These are phyloP conservation scores for Nicotiana tabacum DNA, from an alignment of 257 asterid species.

Conservation along the genomic window DNA sequence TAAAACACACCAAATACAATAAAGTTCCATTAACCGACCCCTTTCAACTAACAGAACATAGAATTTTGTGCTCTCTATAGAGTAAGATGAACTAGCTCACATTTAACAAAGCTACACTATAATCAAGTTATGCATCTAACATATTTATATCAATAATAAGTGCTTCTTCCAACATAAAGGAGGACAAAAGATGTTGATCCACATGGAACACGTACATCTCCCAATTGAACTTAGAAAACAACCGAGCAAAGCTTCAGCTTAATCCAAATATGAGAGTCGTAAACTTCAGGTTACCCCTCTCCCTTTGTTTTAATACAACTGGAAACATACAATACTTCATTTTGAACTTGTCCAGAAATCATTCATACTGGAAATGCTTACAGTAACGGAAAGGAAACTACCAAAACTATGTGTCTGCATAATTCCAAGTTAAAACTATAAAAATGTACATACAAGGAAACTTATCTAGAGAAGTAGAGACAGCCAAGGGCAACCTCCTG, in stretches of 20 bases:
- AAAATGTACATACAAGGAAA: conserved; percentile 26
- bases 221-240: neutral
- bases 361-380: conserved; percentile 4
- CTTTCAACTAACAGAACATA: too few species aligned
- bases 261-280: neutral
- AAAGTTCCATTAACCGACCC: too few species aligned
- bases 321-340: conserved; percentile 6
- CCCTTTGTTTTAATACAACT: neutral
- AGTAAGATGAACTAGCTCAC: neutral
- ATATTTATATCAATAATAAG: neutral
- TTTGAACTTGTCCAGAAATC: neutral
- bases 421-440: conserved; percentile 19
- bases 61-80: too few species aligned
- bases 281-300: neutral
- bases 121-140: neutral
- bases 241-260: neutral
- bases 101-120: too few species aligned
- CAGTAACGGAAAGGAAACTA: neutral
- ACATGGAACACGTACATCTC: neutral
- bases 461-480: neutral
- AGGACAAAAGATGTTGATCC: neutral
- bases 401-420: conserved; percentile 7
- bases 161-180: neutral
- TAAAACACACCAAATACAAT: too few species aligned
- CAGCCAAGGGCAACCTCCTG: neutral